Evolutionary conservation across 768 basidiomycete genomes (phyloP), one percentile per base, ranked within the genome.

Genomic region (Favolaschia claudopus): DNA sequence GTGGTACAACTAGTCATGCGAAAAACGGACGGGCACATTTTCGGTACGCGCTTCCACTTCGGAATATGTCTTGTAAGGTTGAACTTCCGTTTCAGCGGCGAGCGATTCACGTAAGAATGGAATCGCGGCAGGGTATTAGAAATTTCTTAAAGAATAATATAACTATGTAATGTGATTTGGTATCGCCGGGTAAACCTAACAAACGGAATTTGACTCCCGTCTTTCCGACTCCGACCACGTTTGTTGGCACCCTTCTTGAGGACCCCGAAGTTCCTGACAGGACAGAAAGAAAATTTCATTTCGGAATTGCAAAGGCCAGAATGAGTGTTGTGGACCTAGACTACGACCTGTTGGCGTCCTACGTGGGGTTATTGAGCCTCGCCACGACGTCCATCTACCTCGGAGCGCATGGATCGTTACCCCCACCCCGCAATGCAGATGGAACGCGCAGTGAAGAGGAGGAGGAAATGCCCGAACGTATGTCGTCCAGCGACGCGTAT

Each of bases 21-120:
- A 39, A 64, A 73, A 10, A 52, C 73, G 39, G 82, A 86, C 48
- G 86, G 82, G 7, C 74, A 69, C 40, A 79, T 95, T 25, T 91
- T 81, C 62, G 91, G 92, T 91, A 63, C 43, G 87, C 73, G 32
- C 25, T 31, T 45, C 51, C 15, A 38, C 19, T 34, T 55, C 7
- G 32, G 56, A 56, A 27, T 46, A 34, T 59, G 48, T 31, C 34
- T 27, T 49, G 12, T 63, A 28, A 49, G 22, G 24, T 39, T 25
- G 25, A 24, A 33, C 19, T 52, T 17, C 33, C 24, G 24, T 39
- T 64, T n/a, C n/a, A 91, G 95, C 93, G 60, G 90, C 92, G 9
- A 93, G 92, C 69, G 95, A 97, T 74, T 93, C 92, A 19, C 84
- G 95, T 69, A 96, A 96, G 79, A 91, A 94, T 62, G 95, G 95